phyloP scores from a whole-genome alignment of 768 basidiomycete species.

The Mycena capillaripes region DNA sequence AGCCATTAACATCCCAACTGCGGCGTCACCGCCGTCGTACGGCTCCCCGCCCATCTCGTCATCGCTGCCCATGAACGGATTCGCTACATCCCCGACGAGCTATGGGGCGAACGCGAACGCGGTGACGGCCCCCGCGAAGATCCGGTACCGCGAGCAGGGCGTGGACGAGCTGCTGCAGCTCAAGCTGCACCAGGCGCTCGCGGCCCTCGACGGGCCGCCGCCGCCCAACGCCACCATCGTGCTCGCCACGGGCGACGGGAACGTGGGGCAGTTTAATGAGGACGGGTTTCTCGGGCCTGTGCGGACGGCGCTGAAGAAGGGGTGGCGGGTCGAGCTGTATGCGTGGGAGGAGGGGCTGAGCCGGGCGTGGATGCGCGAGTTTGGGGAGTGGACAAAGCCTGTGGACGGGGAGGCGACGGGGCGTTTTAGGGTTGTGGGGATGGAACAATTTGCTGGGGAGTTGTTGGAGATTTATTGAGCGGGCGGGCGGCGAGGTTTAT shows the following conservation, averaged over 20 bases:
- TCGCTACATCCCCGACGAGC: constrained; percentile 18
- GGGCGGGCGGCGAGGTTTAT: too few species aligned
- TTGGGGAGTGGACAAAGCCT: constrained; percentile 64
- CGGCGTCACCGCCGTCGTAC: constrained; percentile 24
- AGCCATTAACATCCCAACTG: constrained; percentile 13
- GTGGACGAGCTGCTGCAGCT: constrained; percentile 96
- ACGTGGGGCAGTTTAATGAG: constrained; percentile 92
- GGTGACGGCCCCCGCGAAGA: constrained; percentile 47
- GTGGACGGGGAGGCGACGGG: constrained; percentile 58
- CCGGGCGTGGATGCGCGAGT: constrained; percentile 81
- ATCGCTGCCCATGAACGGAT: constrained; percentile 33
- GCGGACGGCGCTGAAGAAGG: constrained; percentile 85
- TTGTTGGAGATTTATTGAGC: constrained; percentile 60
- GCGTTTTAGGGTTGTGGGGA: constrained; percentile 69
- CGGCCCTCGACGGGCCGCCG: constrained; percentile 73
- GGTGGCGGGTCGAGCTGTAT: constrained; percentile 96
- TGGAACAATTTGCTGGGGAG: constrained; percentile 77
- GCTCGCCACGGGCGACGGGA: constrained; percentile 94
- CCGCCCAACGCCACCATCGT: constrained; percentile 83
- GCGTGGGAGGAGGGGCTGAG: constrained; percentile 91
- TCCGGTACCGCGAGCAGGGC: constrained; percentile 89
- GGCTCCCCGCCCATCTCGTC: constrained; percentile 35
- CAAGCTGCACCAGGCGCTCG: constrained; percentile 90
- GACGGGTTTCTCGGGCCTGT: constrained; percentile 94
- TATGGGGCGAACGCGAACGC: not conserved